phyloP scores from a whole-genome alignment of 2,329 filamentous ascomycete genomes.

The Cladorrhinum sp. region DNA sequence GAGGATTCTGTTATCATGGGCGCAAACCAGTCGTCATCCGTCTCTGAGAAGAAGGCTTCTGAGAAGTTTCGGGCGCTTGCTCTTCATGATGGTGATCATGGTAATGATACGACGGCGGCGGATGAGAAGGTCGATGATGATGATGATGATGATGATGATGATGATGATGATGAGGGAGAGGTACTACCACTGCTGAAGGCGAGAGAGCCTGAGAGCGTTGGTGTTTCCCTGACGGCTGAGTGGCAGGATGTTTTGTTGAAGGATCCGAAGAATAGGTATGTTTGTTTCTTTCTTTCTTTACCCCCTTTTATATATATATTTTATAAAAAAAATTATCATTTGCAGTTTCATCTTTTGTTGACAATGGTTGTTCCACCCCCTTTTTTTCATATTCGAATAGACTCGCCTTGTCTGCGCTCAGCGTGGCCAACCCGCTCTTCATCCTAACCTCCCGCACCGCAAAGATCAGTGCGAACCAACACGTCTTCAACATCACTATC shows the following conservation, averaged over 20 bases:
- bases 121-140: no score
- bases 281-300: neutral
- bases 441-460: conserved; percentile 64
- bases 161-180: neutral
- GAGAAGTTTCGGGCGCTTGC: no score
- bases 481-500: conserved; percentile 81
- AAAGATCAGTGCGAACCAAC: conserved; percentile 62
- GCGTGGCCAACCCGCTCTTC: conserved; percentile 61
- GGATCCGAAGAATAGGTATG: conserved; percentile 64
- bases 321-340: no score
- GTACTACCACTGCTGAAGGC: conserved; percentile 13
- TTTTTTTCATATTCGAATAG: no score
- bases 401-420: conserved; percentile 72
- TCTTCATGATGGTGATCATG: no score
- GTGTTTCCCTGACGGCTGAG: conserved; percentile 47
- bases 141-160: no score
- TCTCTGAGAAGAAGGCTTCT: neutral
- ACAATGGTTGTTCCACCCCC: neutral
- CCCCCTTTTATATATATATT: no score
- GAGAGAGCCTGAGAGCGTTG: conserved; percentile 45
- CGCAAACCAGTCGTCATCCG: neutral
- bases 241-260: conserved; percentile 63
- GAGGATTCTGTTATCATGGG: neutral
- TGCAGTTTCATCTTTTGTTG: neutral
- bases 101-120: no score